Evolutionary conservation across 2,329 filamentous ascomycete genomes (phyloP).

Genomic region (Dryadomyces quercus-mongolicae): DNA sequence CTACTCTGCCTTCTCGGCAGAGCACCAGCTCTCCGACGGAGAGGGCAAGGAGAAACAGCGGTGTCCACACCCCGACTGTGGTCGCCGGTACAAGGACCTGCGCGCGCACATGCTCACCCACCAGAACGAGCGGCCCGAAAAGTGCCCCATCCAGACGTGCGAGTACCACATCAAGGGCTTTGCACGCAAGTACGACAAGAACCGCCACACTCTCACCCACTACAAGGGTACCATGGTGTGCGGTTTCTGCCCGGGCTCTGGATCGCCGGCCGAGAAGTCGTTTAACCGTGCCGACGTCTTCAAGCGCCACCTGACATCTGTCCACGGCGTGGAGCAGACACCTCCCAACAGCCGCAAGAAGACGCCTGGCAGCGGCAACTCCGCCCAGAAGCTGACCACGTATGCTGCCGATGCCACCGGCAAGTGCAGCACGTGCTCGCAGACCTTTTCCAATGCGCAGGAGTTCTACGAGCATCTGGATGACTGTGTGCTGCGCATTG

Average conservation of each 20-base stretch:
- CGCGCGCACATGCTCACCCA: conserved; percentile 94
- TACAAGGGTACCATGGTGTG: conserved; percentile 98
- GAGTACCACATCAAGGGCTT: conserved; percentile 91
- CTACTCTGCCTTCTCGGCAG: conserved; percentile 40
- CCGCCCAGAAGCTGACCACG: conserved; percentile 53
- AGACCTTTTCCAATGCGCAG: conserved; percentile 83
- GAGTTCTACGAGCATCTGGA: conserved; percentile 98
- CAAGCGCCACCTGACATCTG: conserved; percentile 82
- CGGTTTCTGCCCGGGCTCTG: conserved; percentile 83
- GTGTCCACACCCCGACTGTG: conserved; percentile 75
- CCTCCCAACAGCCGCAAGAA: conserved; percentile 85
- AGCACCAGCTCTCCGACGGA: conserved; percentile 45
- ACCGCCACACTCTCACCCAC: conserved; percentile 84
- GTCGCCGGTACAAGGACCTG: conserved; percentile 77
- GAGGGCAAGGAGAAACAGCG: conserved; percentile 57
- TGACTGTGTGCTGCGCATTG: conserved; percentile 59
- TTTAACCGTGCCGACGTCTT: conserved; percentile 95
- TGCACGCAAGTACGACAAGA: conserved; percentile 92
- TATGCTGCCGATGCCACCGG: conserved; percentile 72
- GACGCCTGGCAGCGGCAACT: conserved; percentile 24
- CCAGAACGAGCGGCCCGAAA: conserved; percentile 80
- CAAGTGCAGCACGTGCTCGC: conserved; percentile 90
- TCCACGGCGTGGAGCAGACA: conserved; percentile 87
- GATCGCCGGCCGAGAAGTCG: conserved; percentile 81
- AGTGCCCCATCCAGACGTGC: conserved; percentile 85